These are phyloP conservation scores for Geranium incanum DNA, from an alignment of 441 rosid species.

Conservation along the genomic window DNA sequence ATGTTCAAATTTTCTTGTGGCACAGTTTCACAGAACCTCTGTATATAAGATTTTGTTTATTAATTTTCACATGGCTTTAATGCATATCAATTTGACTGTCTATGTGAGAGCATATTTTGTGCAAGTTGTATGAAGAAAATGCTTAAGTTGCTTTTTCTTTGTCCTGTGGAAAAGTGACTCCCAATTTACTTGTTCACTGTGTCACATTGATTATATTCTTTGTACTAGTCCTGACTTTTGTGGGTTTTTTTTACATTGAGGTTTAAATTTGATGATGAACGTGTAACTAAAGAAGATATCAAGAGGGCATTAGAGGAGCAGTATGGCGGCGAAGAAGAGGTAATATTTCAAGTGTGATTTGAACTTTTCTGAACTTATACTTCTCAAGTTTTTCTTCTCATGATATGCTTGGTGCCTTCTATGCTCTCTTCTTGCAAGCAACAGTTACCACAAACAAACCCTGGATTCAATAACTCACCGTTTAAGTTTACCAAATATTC, in stretches of 20 bases:
- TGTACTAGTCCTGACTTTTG: not conserved
- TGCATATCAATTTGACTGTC: not conserved
- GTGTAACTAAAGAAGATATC: conserved; percentile 89
- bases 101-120: not conserved
- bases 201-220: not conserved
- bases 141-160: not conserved
- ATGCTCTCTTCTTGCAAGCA: conserved; percentile 13
- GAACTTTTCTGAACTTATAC: conserved; percentile 7
- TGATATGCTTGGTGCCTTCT: conserved; percentile 16
- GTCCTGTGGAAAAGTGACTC: not conserved
- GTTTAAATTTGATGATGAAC: conserved; percentile 95
- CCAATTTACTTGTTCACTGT: not conserved
- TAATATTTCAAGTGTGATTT: conserved; percentile 23
- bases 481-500: conserved; percentile 90
- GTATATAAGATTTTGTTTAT: not conserved
- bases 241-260: conserved; percentile 25
- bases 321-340: conserved; percentile 99
- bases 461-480: conserved; percentile 81
- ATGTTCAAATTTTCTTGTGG: not conserved
- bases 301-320: conserved; percentile 94
- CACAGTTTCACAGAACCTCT: not conserved
- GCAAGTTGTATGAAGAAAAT: not conserved
- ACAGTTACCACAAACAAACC: conserved; percentile 83
- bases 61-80: not conserved
- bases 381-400: conserved; percentile 18